These are phyloP conservation scores for Ogataea hybrid DNA, from an alignment of 1,139 yeast species.

Conservation along the genomic window DNA sequence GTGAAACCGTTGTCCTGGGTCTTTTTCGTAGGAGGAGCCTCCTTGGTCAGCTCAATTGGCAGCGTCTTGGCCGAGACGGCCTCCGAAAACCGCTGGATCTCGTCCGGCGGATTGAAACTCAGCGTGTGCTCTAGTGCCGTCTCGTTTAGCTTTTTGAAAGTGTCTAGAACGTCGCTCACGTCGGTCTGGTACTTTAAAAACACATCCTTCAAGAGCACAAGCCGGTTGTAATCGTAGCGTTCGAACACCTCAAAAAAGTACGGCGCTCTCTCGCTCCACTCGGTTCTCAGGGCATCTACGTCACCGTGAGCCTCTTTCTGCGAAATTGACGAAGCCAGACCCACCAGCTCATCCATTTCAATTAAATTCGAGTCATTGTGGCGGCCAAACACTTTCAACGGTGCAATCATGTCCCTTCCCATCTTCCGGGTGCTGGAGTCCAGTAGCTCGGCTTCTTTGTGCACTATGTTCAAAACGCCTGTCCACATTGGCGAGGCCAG, in stretches of 20 bases:
- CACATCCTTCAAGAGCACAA: constrained; percentile 64
- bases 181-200: constrained; percentile 70
- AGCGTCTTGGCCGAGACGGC: constrained; percentile 32
- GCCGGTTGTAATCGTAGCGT: constrained; percentile 65
- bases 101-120: constrained; percentile 56
- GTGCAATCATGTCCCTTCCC: constrained; percentile 55
- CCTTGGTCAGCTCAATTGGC: constrained; percentile 22
- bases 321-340: constrained; percentile 38
- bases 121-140: constrained; percentile 63
- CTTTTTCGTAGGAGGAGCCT: constrained; percentile 7
- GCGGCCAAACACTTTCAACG: constrained; percentile 50
- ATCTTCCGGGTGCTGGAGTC: constrained; percentile 51
- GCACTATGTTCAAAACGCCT: constrained; percentile 49
- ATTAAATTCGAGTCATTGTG: constrained; percentile 50
- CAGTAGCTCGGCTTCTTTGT: constrained; percentile 51
- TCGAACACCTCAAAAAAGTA: constrained; percentile 75
- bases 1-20: constrained; percentile 11
- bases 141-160: constrained; percentile 56
- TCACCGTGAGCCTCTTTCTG: constrained; percentile 30
- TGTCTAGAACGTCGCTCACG: constrained; percentile 45
- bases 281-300: constrained; percentile 26
- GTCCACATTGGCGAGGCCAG: constrained; percentile 57
- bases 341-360: constrained; percentile 43
- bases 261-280: constrained; percentile 81
- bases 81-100: constrained; percentile 54